A percentile compares a stretch with the other conserved stretches of the same genome.
Conservation (phyloP, 2,329 filamentous ascomycete species). For the Fusarium pseudocircinatum region DNA sequence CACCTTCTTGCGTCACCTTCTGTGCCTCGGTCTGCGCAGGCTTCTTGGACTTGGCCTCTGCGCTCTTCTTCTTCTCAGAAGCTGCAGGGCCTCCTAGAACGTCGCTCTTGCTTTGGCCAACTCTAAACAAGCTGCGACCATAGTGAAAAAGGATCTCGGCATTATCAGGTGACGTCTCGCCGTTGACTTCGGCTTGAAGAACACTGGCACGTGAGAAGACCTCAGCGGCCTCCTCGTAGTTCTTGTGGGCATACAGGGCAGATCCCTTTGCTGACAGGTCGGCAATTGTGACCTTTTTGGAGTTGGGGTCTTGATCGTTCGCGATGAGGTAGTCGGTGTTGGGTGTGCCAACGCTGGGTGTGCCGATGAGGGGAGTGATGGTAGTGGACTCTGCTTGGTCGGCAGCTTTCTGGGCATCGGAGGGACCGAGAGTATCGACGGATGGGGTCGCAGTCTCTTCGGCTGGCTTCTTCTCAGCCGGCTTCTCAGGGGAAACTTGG, state of each 20-base stretch:
- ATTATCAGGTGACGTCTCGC: conserved; percentile 89
- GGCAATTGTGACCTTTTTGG: conserved; percentile 72
- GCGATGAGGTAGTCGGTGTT: conserved; percentile 41
- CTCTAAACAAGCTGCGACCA: conserved; percentile 91
- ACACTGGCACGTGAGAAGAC: conserved; percentile 89
- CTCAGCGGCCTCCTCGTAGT: conserved; percentile 86
- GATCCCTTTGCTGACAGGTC: conserved; percentile 84
- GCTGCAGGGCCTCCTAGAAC: conserved; percentile 85
- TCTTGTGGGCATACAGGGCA: conserved; percentile 87
- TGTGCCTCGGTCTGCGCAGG: conserved; percentile 52
- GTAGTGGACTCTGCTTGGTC: conserved; percentile 33
- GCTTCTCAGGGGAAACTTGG: conserved; percentile 5
- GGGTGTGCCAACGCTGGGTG: conserved; percentile 29
- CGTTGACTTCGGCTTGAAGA: conserved; percentile 89
- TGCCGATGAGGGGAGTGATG: conserved; percentile 25
- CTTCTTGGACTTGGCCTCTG: conserved; percentile 49
- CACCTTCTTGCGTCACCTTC: conserved; percentile 58
- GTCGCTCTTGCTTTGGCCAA: conserved; percentile 93
- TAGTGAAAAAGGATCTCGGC: conserved; percentile 95
- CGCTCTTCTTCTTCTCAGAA: conserved; percentile 57
- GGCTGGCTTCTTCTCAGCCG: background rate
- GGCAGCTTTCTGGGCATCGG: conserved; percentile 17
- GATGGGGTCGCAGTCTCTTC: background rate
- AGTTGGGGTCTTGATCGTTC: conserved; percentile 57
- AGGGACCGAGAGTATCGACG: background rate